Evolutionary conservation across 1,284 basidiomycete species (phyloP).

Genomic region (Ustilago xerochloae): DNA sequence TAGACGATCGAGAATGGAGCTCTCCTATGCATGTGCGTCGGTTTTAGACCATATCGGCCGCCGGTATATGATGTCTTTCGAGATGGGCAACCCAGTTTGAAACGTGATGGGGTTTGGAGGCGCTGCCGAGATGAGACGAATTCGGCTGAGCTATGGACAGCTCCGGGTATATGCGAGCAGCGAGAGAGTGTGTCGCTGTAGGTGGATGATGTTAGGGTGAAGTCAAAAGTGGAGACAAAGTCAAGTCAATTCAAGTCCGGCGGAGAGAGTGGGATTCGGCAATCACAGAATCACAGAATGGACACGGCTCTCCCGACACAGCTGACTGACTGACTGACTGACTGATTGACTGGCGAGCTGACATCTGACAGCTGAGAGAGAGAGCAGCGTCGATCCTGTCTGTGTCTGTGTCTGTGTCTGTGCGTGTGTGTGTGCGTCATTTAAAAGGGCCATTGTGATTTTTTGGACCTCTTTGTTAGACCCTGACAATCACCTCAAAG

Average conservation of each 20-base stretch:
- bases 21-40: not conserved
- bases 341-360: not conserved
- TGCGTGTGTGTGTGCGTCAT: not conserved
- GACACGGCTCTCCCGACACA: conserved; percentile 1
- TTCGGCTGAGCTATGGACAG: not conserved
- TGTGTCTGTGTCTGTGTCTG: not conserved
- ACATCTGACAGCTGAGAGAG: not conserved
- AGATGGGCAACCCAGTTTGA: not conserved
- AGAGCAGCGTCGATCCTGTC: not conserved
- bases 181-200: not conserved
- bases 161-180: not conserved
- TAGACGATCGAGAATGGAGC: too few species aligned
- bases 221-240: not conserved
- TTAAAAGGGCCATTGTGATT: too few species aligned
- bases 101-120: not conserved
- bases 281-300: too few species aligned
- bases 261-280: not conserved
- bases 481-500: too few species aligned
- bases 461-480: not conserved
- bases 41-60: not conserved
- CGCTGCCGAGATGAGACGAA: not conserved
- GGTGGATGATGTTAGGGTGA: not conserved
- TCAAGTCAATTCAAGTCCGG: not conserved
- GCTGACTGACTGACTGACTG: not conserved
- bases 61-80: not conserved